phyloP scores from a whole-genome alignment of 139 green algal species.

The Helicosporidium sp. region DNA sequence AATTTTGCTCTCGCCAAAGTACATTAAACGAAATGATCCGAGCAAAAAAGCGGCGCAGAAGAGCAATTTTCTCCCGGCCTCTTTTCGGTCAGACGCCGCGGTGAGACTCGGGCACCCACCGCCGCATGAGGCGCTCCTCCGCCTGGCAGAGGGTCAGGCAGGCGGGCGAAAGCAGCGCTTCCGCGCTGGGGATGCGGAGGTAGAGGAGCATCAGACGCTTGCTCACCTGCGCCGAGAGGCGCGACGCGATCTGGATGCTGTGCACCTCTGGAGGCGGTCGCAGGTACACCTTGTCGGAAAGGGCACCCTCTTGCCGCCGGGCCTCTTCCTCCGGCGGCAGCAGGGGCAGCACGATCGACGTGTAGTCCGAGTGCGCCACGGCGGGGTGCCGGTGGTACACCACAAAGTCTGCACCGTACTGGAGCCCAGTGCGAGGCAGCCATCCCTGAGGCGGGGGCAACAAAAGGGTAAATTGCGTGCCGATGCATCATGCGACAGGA shows the following conservation, averaged over 20 bases:
- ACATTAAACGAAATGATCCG: no score
- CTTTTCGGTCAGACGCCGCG: no score
- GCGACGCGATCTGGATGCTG: not conserved
- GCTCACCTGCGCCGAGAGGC: conserved; percentile 12
- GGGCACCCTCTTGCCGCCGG: not conserved
- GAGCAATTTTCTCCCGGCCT: no score
- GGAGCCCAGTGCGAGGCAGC: conserved; percentile 32
- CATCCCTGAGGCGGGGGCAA: conserved; percentile 25
- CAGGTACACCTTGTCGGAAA: not conserved
- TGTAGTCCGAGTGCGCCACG: conserved; percentile 21
- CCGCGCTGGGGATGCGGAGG: no score
- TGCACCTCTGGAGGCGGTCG: no score
- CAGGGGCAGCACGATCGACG: not conserved
- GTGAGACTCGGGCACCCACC: conserved; percentile 17
- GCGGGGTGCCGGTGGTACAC: conserved; percentile 35
- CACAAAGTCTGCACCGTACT: conserved; percentile 39
- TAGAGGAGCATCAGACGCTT: conserved; percentile 28
- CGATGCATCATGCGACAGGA: no score
- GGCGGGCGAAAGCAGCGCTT: no score
- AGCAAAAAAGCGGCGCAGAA: no score
- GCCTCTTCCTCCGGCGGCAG: not conserved
- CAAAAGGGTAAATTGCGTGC: no score
- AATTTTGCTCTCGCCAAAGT: no score
- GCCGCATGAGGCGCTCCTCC: conserved; percentile 13
- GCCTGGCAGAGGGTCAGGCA: conserved; percentile 7